Evolutionary conservation across 2,329 filamentous ascomycete genomes (phyloP), one percentile per base, ranked within the genome.

Genomic region (Monilinia vaccinii-corymbosi): DNA sequence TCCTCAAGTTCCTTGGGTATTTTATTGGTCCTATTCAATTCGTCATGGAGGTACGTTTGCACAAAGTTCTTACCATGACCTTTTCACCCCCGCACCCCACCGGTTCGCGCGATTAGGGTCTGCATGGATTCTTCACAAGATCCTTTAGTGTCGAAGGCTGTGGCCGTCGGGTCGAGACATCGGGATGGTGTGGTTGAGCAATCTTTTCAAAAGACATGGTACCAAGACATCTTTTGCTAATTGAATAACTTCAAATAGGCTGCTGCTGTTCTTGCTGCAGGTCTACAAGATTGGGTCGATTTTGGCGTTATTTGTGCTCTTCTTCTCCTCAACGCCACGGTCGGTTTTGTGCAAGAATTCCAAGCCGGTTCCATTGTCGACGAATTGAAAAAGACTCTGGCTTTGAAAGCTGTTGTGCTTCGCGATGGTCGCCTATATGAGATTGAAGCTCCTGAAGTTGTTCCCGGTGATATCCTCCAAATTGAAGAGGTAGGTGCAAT

Each of bases 11-110:
- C 75, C 70, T 84, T 25, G 80, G 81, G 69, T 94, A 89, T 78
- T 95, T 95, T 74, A 79, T 94, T 60, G 91, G 91, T 66, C 91
- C 91, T 28, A 93, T 96, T 67, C 91, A 95, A 74, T 93, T 93
- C 75, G 91, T 96, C 73, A 96, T 96, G 91, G 89, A 93, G 85
- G 87, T 87, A 74, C 72, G 83, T 75, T 60, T 10, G 10, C 11
- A 28, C 34, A 21, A 16, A 31, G 32, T 47, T 55, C 36, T 57
- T 49, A 56, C 58, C 63, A 60, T 61, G 56, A 60, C 58, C n/a
- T 44, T 36, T 21, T 28, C 18, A 47, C 53, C 38, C 53, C 28
- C 38, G 47, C 32, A 49, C 57, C 55, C 50, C 42, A 52, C 44
- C 18, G 38, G 45, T 45, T 36, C 13, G 31, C 51, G 28, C 38